These are phyloP conservation scores for Amanita brunnescens DNA, from an alignment of 768 basidiomycete species.

Conservation along the genomic window DNA sequence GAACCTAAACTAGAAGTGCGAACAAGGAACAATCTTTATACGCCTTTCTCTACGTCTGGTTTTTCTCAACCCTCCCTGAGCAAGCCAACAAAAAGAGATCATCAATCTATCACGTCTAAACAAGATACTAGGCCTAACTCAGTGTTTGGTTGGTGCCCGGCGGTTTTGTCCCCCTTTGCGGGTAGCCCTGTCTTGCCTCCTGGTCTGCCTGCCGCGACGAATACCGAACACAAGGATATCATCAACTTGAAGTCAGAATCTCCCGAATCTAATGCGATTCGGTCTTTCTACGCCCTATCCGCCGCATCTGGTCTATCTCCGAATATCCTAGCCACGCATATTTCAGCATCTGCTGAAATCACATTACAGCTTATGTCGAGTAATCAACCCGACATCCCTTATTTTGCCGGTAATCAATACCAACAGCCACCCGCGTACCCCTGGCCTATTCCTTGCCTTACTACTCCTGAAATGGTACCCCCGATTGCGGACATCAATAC, in stretches of 20 bases:
- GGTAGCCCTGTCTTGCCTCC: not conserved
- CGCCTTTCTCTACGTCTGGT: constrained; percentile 6
- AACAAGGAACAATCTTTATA: constrained; percentile 5
- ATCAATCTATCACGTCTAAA: not conserved
- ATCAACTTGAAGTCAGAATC: too few species aligned
- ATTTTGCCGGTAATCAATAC: not conserved
- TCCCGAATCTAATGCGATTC: too few species aligned
- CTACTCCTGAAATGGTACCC: constrained; percentile 1
- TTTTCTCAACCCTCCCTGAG: not conserved
- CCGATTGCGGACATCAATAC: constrained; percentile 13
- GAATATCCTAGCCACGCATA: constrained; percentile 24
- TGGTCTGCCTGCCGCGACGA: not conserved
- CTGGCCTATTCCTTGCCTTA: not conserved
- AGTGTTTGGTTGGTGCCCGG: not conserved
- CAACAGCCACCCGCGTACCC: not conserved
- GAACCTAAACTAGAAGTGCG: constrained; percentile 1
- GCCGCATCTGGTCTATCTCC: constrained; percentile 26
- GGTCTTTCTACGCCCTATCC: constrained; percentile 10
- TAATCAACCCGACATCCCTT: not conserved
- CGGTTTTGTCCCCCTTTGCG: not conserved
- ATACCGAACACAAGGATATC: too few species aligned
- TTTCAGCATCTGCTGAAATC: constrained; percentile 22
- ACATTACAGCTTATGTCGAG: constrained; percentile 5
- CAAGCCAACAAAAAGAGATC: not conserved
- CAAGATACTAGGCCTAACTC: not conserved